A percentile compares a stretch with the other conserved stretches of the same genome.
phyloP scores from a whole-genome alignment of 306 rosid genomes.

The Prunus armeniaca region DNA sequence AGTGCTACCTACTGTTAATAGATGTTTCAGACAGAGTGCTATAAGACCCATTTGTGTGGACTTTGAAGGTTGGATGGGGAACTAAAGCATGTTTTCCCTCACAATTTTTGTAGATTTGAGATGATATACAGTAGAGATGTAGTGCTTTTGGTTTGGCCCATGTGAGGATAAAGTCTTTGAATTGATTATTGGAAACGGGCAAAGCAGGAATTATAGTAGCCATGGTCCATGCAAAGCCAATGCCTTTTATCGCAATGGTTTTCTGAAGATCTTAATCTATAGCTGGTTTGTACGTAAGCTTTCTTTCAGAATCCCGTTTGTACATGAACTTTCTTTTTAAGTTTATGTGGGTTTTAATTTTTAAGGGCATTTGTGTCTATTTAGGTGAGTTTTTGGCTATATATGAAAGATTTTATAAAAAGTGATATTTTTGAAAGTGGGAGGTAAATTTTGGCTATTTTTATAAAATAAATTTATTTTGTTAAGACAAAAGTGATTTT shows the following conservation, averaged over 20 bases:
- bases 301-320: too few relatives aligned
- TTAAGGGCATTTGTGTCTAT: too few relatives aligned
- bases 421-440: too few relatives aligned
- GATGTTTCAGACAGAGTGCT: neutral
- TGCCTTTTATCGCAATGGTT: neutral
- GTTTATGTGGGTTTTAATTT: too few relatives aligned
- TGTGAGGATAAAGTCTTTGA: constrained; percentile 11
- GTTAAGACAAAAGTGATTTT: too few relatives aligned
- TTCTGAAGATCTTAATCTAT: neutral
- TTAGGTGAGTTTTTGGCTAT: too few relatives aligned
- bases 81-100: neutral
- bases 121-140: neutral
- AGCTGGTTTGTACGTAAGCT: neutral
- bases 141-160: constrained; percentile 12
- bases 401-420: too few relatives aligned
- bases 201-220: constrained; percentile 2
- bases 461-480: too few relatives aligned
- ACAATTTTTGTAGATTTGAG: neutral
- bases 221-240: constrained; percentile 15
- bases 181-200: constrained; percentile 11
- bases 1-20: neutral
- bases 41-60: neutral
- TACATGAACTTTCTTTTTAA: too few relatives aligned
- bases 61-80: neutral
- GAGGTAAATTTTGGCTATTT: too few relatives aligned